Conservation (phyloP, 495 filamentous ascomycete species). For the Paragyromitra xinjiangensis region DNA sequence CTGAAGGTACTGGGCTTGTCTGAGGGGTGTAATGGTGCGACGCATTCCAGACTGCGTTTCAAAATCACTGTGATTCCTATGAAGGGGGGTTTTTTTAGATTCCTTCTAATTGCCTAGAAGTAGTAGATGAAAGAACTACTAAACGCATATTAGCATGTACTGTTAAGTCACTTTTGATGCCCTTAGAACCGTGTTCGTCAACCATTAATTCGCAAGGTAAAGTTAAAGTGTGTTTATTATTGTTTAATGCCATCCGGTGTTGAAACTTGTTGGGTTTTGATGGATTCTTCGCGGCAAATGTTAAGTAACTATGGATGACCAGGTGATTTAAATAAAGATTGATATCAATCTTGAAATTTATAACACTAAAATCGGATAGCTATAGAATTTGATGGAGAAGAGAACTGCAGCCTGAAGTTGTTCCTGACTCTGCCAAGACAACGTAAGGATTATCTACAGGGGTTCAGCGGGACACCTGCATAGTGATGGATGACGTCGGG, state of each 20-base stretch:
- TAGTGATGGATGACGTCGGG: constrained; percentile 25
- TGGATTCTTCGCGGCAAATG: neutral
- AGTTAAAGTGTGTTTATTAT: neutral
- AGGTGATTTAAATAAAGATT: no score
- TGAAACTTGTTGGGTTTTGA: neutral
- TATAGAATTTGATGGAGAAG: neutral
- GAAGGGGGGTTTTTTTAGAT: no score
- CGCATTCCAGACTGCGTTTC: no score
- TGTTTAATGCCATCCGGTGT: neutral
- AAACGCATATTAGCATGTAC: neutral
- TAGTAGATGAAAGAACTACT: no score
- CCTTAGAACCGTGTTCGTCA: neutral
- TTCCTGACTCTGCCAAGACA: constrained; percentile 13
- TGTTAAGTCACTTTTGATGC: neutral
- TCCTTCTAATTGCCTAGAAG: no score
- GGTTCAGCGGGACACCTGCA: neutral
- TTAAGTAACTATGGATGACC: neutral
- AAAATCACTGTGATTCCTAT: no score
- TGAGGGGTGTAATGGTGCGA: no score
- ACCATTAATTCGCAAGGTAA: neutral
- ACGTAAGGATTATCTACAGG: neutral
- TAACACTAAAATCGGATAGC: neutral
- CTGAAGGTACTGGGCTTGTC: no score
- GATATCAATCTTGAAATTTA: neutral
- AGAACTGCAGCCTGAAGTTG: neutral